Base-by-base conservation (phyloP, 768 basidiomycete genomes). In the Naematelia aurantialba region DNA sequence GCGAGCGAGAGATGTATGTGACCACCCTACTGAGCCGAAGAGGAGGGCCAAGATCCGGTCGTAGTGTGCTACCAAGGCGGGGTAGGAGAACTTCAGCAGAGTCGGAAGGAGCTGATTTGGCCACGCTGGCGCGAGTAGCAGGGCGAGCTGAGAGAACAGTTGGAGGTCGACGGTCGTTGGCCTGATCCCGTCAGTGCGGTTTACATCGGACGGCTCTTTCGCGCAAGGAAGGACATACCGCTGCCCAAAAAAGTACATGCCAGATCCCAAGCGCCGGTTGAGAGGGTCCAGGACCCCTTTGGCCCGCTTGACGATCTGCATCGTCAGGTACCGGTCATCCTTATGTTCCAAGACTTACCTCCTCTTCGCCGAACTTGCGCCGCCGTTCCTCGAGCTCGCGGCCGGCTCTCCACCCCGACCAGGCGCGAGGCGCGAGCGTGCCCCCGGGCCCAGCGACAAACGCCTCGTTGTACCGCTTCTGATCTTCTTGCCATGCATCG, bases 321-420 rank as follows among this genome's bases (percentile, higher is more conserved):
- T 42, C 0, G 31, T 21, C 24, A 56, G 39, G 45, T 55, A 24
- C 8, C 48, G 29, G 39, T 42, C 42, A 25, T 27, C n/a, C n/a
- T n/a, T n/a, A n/a, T n/a, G n/a, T n/a, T n/a, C 56, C 4, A 52
- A 39, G 14, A 59, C 63, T 45, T 44, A 65, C 66, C 60, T 72
- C 65, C 29, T 70, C 61, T 53, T 70, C 68, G 10, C 66, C 66
- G 24, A 46, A 66, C 44, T 60, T 54, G 34, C 63, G 52, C 30
- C 58, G 47, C n/a, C 71, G 48, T 17, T 61, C 49, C 39, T 66
- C 71, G 27, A 54, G 39, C 48, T 73, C 67, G 21, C 59, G 31
- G 3, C 66, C 71, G 0, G 66, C 61, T 4, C 59, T 59, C 68
- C 68, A 73, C n/a, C 70, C 70, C 25, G 51, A 58, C 70, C 70